Percentiles rank a stretch among this genome's conserved stretches.
Evolutionary conservation across 2,329 filamentous ascomycete genomes (phyloP).

Genomic region (Fusarium sp.): DNA sequence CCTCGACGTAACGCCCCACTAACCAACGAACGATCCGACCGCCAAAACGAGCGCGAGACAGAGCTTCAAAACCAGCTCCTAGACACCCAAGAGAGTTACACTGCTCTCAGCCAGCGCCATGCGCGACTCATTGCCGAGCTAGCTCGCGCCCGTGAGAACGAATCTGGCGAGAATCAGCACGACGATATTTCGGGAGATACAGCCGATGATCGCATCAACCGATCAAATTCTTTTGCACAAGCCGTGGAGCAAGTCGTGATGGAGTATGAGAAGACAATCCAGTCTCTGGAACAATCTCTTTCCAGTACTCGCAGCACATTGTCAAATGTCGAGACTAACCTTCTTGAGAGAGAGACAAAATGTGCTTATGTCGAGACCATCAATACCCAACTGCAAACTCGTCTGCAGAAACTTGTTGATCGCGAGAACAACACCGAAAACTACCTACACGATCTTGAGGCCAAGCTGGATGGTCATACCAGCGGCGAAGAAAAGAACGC

Average conservation of each 20-base stretch:
- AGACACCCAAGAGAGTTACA: slow-evolving; percentile 95
- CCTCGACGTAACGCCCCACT: slow-evolving; percentile 64
- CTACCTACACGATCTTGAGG: slow-evolving; percentile 91
- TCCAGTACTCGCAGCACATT: slow-evolving; percentile 87
- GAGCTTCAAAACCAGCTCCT: slow-evolving; percentile 95
- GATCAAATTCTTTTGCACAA: slow-evolving; percentile 95
- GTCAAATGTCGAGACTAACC: slow-evolving; percentile 83
- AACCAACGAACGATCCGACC: slow-evolving; percentile 78
- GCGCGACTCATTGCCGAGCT: slow-evolving; percentile 96
- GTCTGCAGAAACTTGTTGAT: slow-evolving; percentile 92
- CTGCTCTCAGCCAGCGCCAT: slow-evolving; percentile 87
- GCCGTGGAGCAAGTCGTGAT: slow-evolving; percentile 96
- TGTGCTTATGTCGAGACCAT: slow-evolving; percentile 94
- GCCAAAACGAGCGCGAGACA: slow-evolving; percentile 83
- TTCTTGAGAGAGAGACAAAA: slow-evolving; percentile 93
- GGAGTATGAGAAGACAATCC: slow-evolving; percentile 99
- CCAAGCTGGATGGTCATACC: slow-evolving; percentile 88
- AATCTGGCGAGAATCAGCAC: slow-evolving; percentile 68
- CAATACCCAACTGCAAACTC: slow-evolving; percentile 86
- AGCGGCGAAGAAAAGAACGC: slow-evolving; percentile 94
- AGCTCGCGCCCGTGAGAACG: slow-evolving; percentile 82
- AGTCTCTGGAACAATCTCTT: slow-evolving; percentile 89
- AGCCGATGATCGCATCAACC: slow-evolving; percentile 87
- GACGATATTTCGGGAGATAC: slow-evolving; percentile 75
- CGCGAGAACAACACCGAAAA: slow-evolving; percentile 91